These are phyloP conservation scores for Debaryomycetaceae sp. DNA, from an alignment of 1,139 yeast species.

Conservation along the genomic window DNA sequence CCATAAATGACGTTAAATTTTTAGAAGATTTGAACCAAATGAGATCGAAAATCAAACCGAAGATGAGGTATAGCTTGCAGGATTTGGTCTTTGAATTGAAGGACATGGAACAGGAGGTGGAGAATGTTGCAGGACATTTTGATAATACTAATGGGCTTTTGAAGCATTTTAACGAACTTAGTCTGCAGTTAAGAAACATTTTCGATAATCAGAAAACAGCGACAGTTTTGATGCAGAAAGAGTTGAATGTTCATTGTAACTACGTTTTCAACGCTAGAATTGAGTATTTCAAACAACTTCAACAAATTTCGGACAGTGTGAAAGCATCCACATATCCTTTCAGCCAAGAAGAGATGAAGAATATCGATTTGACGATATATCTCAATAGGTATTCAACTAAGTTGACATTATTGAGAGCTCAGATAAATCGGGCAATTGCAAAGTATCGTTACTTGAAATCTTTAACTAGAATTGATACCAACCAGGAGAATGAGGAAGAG, in stretches of 20 bases:
- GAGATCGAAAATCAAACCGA: conserved; percentile 28
- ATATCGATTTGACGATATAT: neutral
- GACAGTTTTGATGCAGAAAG: conserved; percentile 39
- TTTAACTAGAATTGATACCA: conserved; percentile 24
- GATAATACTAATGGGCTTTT: conserved; percentile 7
- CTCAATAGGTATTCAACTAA: neutral
- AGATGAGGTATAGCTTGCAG: conserved; percentile 25
- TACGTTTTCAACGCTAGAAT: conserved; percentile 72
- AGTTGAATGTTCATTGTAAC: conserved; percentile 52
- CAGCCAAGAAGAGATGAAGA: conserved; percentile 13
- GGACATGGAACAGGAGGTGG: conserved; percentile 23
- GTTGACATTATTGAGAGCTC: neutral
- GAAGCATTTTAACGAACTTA: conserved; percentile 21
- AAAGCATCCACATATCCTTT: conserved; percentile 24
- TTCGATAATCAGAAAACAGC: conserved; percentile 43
- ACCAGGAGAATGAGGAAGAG: conserved; percentile 29
- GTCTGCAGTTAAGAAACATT: conserved; percentile 20
- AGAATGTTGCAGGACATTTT: conserved; percentile 11
- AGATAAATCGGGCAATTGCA: conserved; percentile 40
- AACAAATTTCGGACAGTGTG: conserved; percentile 80
- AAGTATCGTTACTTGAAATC: conserved; percentile 62
- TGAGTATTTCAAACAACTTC: conserved; percentile 79
- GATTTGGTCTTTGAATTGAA: conserved; percentile 26
- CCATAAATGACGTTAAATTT: conserved; percentile 25
- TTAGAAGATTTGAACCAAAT: conserved; percentile 26